phyloP scores from a whole-genome alignment of 2,329 filamentous ascomycete genomes.

The Ceratocystiopsis minuta region DNA sequence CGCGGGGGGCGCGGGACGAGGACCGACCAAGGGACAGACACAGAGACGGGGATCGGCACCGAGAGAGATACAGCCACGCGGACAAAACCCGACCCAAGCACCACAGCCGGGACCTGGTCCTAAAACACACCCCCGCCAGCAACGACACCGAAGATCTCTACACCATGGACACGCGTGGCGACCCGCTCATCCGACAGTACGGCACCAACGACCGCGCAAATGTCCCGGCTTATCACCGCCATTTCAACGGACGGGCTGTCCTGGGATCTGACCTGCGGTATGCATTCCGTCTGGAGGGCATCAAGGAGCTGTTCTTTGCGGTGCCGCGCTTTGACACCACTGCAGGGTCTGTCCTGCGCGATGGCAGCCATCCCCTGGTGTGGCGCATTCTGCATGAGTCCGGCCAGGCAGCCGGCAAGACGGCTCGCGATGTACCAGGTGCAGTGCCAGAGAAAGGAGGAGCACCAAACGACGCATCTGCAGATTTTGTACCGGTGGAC shows the following conservation, averaged over 20 bases:
- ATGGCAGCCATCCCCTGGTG: too few species aligned
- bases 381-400: too few species aligned
- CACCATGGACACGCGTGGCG: conserved; percentile 55
- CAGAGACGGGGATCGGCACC: too few species aligned
- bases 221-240: conserved; percentile 52
- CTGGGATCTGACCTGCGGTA: conserved; percentile 30
- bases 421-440: neutral
- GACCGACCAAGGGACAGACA: too few species aligned
- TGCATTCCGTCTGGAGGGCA: too few species aligned
- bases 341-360: too few species aligned
- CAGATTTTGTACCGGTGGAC: too few species aligned
- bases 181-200: conserved; percentile 57
- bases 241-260: conserved; percentile 50
- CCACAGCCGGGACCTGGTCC: conserved; percentile 1
- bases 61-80: neutral
- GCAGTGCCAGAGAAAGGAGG: neutral
- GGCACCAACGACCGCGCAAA: conserved; percentile 54
- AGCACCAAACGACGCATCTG: too few species aligned
- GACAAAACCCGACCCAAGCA: neutral
- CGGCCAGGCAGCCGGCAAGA: too few species aligned
- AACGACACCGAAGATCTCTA: conserved; percentile 23
- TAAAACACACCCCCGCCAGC: neutral
- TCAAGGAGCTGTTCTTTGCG: too few species aligned
- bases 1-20: too few species aligned
- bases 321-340: too few species aligned